Evolutionary conservation across 192 early-diverging fungal genomes (phyloP), one percentile per base, ranked within the genome.

Genomic region (Coemansia sp.): DNA sequence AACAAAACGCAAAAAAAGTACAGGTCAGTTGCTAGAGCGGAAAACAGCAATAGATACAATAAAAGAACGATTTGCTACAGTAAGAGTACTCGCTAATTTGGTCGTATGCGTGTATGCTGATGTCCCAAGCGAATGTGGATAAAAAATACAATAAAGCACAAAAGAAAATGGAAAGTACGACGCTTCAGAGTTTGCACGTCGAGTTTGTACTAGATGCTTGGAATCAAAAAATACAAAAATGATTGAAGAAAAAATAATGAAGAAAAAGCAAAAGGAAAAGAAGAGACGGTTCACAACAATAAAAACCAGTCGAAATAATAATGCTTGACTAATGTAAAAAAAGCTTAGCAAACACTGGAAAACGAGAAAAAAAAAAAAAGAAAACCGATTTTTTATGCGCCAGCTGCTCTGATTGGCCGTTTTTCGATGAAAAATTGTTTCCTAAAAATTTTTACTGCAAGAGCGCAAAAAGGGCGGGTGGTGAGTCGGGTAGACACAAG

Each of bases 91-190:
- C 3, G 57, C n/a, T 10, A n/a, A 34, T 20, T 11, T 59, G 57
- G 3, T 17, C 8, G 16, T 7, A 11, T 45, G 3, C 12, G 42
- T 45, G 42, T 14, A 16, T 45, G 7, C 42, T 11, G 42, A 45
- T 14, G 42, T 45, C 12, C 42, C 42, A 45, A 45, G 42, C 42
- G 42, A 45, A 45, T 45, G 42, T 45, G 42, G 42, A 45, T 45
- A 45, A 45, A 45, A 45, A 45, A 45, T 45, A 32, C 33, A 63
- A 63, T 63, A 63, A 50, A n/a, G 20, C 28, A 45, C 42, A 45
- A 45, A 45, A 14, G 10, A 14, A 3, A 45, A 45, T 38, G n/a
- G n/a, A n/a, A n/a, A n/a, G n/a, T 38, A 38, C 36, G 36, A 7
- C 36, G 36, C 10, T 38, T 38, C 4, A 38, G 36, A 38, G 5